phyloP scores from a whole-genome alignment of 306 rosid species.

The Cucumis melo region DNA sequence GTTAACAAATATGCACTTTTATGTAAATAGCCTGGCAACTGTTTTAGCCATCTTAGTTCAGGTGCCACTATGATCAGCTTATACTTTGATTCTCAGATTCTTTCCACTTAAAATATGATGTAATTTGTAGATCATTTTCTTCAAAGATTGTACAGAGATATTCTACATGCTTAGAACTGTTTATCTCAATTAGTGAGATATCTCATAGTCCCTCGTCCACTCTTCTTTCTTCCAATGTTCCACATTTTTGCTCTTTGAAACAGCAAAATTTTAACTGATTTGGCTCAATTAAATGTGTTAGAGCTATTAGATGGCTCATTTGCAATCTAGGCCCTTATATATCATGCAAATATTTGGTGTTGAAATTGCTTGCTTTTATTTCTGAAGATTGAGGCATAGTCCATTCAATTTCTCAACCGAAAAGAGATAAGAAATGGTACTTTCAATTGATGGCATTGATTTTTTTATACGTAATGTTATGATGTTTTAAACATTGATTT shows the following conservation, averaged over 20 bases:
- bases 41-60: conserved; percentile 3
- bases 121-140: conserved; percentile 5
- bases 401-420: not conserved
- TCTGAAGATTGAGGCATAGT: not conserved
- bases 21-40: conserved; percentile 1
- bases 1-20: conserved; percentile 3
- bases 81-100: not conserved
- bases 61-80: not conserved
- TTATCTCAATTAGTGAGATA: not conserved
- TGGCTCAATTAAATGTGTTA: not conserved
- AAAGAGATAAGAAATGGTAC: too few species aligned
- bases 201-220: not conserved
- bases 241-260: not conserved
- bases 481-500: too few species aligned
- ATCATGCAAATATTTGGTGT: not conserved
- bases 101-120: not conserved
- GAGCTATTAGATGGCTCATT: not conserved
- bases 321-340: too few species aligned
- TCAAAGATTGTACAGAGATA: conserved; percentile 4
- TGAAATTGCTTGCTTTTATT: not conserved
- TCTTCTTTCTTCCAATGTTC: not conserved
- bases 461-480: too few species aligned
- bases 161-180: not conserved
- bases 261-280: not conserved
- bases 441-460: too few species aligned